A percentile compares a stretch with the other conserved stretches of the same genome.
Evolutionary conservation across 768 basidiomycete genomes (phyloP).

Genomic region (Leucocoprinus leucothites): DNA sequence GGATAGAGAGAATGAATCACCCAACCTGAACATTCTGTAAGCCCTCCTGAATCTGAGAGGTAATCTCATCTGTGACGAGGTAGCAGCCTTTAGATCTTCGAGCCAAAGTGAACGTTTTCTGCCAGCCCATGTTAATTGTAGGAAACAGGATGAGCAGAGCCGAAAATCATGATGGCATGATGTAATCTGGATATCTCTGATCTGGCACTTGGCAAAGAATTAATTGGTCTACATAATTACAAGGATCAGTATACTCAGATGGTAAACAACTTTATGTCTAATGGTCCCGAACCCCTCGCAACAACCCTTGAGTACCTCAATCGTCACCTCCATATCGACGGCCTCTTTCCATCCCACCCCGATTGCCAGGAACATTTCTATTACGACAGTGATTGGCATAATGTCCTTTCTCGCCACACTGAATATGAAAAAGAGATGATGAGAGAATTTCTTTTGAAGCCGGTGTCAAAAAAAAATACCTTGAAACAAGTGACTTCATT

Average conservation of each 20-base stretch:
- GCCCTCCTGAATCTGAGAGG: constrained; percentile 63
- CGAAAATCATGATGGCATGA: not conserved
- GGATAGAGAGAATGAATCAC: not conserved
- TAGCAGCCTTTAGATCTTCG: constrained; percentile 66
- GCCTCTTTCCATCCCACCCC: constrained; percentile 74
- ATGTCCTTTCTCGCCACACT: constrained; percentile 93
- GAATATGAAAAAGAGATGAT: constrained; percentile 4
- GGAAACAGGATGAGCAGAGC: constrained; percentile 4
- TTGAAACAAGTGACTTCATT: constrained; percentile 89
- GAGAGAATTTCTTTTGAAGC: not conserved
- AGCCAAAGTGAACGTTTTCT: constrained; percentile 72
- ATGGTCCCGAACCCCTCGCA: not conserved
- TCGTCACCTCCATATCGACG: constrained; percentile 26
- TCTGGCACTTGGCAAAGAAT: no score
- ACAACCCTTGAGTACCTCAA: not conserved
- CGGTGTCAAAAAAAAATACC: constrained; percentile 34
- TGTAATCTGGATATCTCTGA: not conserved
- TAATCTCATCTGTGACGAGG: constrained; percentile 77
- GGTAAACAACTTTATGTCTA: not conserved
- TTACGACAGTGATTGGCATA: constrained; percentile 94
- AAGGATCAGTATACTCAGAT: not conserved
- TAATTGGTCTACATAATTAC: not conserved
- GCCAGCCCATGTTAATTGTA: constrained; percentile 75
- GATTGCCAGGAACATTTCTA: constrained; percentile 85
- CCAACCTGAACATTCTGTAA: constrained; percentile 62